Base-by-base conservation (phyloP, 306 rosid species). In the Rosa lucieae region DNA sequence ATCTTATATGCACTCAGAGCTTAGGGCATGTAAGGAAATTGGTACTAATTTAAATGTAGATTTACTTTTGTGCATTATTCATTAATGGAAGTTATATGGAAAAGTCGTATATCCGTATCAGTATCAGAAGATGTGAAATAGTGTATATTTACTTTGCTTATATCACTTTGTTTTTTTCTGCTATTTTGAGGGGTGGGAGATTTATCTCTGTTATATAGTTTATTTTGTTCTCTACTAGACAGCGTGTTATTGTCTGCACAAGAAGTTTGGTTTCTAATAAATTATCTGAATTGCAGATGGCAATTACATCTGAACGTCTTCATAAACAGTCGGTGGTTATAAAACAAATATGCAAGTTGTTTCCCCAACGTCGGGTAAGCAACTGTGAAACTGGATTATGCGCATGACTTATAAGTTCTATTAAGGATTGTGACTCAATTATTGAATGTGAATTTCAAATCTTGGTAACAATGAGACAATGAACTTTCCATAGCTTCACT, bases 311-410 rank as follows among this genome's bases (percentile, higher is more conserved):
- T 46, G 99, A 95, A 80, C 93, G 88, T 75, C 98, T 91, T 81
- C 97, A 93, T 80, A 95, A 90, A 77, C 98, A 91, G 83, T 89
- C 99, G 2, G 88, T 95, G 78, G 94, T 95, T 77, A 84, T 93
- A 74, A 95, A 91, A 87, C 98, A 95, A 80, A 89, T 95, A 86
- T 93, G 99, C 89, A 95, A 89, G 83, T 78, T 95, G 82, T 93
- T 95, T 82, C 97, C 98, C 53, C 99, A 85, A 84, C 92, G 98
- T 20, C 91, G 89, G 90, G 99, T 95, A 91, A 85, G 90, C 62
- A 42, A 48, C 76, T 78, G 26, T 75, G 51, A 80, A 75, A 65
- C 66, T 75, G 61, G 67, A 78, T 74, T 72, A 51, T 85, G 82
- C 35, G 26, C 77, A 26, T 75, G 20, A 55, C 61, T 21, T n/a